These are phyloP conservation scores for Porphyrellus sp. DNA, from an alignment of 1,284 basidiomycete genomes.

Conservation along the genomic window DNA sequence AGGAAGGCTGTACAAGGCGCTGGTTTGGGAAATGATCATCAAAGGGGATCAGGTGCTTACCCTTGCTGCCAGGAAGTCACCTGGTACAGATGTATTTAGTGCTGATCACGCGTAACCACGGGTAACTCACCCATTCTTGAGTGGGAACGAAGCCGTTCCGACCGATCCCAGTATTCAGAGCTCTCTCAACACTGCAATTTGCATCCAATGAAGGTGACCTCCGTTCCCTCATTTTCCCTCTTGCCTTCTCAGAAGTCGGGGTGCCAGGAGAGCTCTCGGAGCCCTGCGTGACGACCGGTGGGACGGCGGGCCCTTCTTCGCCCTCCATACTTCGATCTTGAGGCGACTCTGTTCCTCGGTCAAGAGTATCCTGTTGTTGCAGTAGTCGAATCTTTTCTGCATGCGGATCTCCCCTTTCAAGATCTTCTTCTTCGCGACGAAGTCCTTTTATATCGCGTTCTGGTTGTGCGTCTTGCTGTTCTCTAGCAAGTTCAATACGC, in stretches of 20 bases:
- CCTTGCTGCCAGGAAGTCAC: slow-evolving; percentile 87
- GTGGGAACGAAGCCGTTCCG: slow-evolving; percentile 90
- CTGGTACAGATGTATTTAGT: slow-evolving; percentile 34
- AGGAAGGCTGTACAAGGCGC: slow-evolving; percentile 56
- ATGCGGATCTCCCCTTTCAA: slow-evolving; percentile 36
- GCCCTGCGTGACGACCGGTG: slow-evolving; percentile 44
- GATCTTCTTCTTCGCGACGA: slow-evolving; percentile 21
- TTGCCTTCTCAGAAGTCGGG: slow-evolving; percentile 73
- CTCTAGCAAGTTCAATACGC: slow-evolving; percentile 67
- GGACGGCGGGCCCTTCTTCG: slow-evolving; percentile 29
- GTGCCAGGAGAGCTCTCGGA: slow-evolving; percentile 36
- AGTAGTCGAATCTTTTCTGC: slow-evolving; percentile 64
- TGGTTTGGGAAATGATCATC: slow-evolving; percentile 5
- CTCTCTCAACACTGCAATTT: slow-evolving; percentile 55
- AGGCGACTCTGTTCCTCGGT: slow-evolving; percentile 27
- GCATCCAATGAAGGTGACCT: slow-evolving; percentile 61
- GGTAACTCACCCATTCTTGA: slow-evolving; percentile 81
- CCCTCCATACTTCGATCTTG: slow-evolving; percentile 21
- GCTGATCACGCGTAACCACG: neutral
- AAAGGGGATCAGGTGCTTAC: slow-evolving; percentile 40
- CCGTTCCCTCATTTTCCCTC: slow-evolving; percentile 81
- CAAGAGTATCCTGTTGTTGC: slow-evolving; percentile 40
- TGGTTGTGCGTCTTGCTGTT: slow-evolving; percentile 52
- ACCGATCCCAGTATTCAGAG: slow-evolving; percentile 67
- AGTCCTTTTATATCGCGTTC: slow-evolving; percentile 39